Percentiles rank a stretch among this genome's conserved stretches.
Evolutionary conservation across 305 asterid genomes (phyloP).

Genomic region (Ilex paraguariensis): DNA sequence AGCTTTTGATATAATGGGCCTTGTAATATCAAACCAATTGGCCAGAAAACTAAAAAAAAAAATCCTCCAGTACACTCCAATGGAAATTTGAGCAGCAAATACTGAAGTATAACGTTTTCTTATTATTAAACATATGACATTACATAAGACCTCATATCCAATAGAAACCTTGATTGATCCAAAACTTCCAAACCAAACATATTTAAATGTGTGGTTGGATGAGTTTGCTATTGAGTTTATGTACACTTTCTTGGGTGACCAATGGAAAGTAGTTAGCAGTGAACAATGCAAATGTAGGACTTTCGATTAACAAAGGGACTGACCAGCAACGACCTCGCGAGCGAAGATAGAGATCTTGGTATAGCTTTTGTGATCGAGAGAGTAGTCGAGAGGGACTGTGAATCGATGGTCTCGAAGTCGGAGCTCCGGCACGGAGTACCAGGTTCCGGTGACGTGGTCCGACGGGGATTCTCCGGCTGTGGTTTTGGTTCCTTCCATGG

Average conservation of each 20-base stretch:
- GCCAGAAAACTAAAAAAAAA: no score
- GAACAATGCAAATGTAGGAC: conserved; percentile 1
- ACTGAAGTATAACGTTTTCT: no score
- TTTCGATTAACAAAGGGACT: neutral
- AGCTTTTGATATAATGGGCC: neutral
- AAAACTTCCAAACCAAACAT: neutral
- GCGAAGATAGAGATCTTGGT: conserved; percentile 66
- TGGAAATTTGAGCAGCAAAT: no score
- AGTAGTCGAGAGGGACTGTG: conserved; percentile 71
- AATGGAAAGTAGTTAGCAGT: neutral
- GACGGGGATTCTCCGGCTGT: conserved; percentile 11
- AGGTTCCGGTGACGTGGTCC: conserved; percentile 40
- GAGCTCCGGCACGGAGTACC: conserved; percentile 91
- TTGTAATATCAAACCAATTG: no score
- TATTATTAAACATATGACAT: no score
- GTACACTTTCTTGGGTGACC: neutral
- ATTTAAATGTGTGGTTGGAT: no score
- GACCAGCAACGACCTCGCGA: conserved; percentile 85
- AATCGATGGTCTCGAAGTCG: conserved; percentile 82
- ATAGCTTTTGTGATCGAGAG: conserved; percentile 26
- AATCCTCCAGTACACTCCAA: no score
- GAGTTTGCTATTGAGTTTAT: no score
- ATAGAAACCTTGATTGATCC: neutral
- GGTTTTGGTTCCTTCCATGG: conserved; percentile 26
- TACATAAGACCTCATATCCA: no score